Evolutionary conservation across 2,329 filamentous ascomycete genomes (phyloP).

Genomic region (Trichoderma polysporum): DNA sequence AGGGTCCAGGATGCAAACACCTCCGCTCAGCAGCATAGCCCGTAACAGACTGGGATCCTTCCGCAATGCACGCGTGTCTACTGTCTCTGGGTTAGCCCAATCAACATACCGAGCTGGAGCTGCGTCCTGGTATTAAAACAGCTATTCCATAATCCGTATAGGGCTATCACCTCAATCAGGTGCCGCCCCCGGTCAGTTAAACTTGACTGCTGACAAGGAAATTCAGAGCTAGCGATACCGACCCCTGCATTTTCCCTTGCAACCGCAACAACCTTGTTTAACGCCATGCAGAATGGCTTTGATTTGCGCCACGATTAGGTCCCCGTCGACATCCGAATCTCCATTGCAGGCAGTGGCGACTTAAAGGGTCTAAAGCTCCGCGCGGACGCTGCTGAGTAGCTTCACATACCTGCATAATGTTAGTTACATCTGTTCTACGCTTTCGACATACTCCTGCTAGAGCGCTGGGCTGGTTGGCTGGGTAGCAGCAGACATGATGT

Average conservation of each 20-base stretch:
- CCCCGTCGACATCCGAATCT: conserved; percentile 14
- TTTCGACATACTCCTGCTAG: too few relatives aligned
- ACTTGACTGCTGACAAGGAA: conserved; percentile 14
- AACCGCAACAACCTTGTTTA: conserved; percentile 24
- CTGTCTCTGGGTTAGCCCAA: not conserved
- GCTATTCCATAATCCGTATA: not conserved
- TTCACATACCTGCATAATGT: not conserved
- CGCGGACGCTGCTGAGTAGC: not conserved
- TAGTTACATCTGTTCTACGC: not conserved
- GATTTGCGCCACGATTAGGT: conserved; percentile 20
- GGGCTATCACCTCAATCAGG: not conserved
- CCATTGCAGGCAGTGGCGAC: conserved; percentile 1
- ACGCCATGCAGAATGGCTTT: conserved; percentile 25
- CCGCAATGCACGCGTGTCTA: not conserved
- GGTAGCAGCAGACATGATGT: not conserved
- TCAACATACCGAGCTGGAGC: not conserved
- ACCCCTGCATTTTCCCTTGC: conserved; percentile 9
- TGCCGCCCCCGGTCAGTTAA: not conserved
- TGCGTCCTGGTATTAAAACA: not conserved
- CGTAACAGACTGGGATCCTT: conserved; percentile 11
- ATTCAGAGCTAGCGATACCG: not conserved
- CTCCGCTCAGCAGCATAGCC: conserved; percentile 16
- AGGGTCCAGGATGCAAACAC: conserved; percentile 12
- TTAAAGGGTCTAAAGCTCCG: conserved; percentile 2
- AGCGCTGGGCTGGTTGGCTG: too few relatives aligned